A percentile compares a stretch with the other conserved stretches of the same genome.
phyloP scores from a whole-genome alignment of 2,329 filamentous ascomycete species.

The Ceratocystis cubensis region DNA sequence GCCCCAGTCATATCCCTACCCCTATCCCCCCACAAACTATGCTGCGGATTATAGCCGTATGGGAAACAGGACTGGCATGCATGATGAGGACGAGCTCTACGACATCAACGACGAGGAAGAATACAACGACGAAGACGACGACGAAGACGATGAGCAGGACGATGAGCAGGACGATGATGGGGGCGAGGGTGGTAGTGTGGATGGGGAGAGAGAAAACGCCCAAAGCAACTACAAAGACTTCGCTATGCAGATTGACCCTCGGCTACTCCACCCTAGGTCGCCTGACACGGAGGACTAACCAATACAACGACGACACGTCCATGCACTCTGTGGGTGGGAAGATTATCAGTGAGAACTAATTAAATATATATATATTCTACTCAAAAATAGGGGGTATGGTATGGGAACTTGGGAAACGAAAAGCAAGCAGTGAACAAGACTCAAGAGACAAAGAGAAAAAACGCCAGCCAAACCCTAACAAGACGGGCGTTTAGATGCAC shows the following conservation, averaged over 20 bases:
- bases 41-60: not conserved
- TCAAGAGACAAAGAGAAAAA: not conserved
- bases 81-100: constrained; percentile 15
- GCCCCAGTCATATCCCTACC: not conserved
- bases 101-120: constrained; percentile 24
- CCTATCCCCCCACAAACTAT: not conserved
- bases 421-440: no score
- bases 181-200: constrained; percentile 22
- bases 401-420: no score
- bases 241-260: constrained; percentile 19
- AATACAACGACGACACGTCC: no score
- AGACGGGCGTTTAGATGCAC: constrained; percentile 4
- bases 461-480: not conserved
- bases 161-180: constrained; percentile 24
- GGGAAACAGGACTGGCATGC: not conserved
- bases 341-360: not conserved
- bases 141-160: constrained; percentile 24
- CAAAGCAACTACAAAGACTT: constrained; percentile 24
- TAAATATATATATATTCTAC: constrained; percentile 2
- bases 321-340: no score
- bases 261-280: constrained; percentile 13
- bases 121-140: constrained; percentile 25
- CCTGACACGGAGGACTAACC: constrained; percentile 2
- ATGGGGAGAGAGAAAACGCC: constrained; percentile 23
- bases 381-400: not conserved